phyloP scores from a whole-genome alignment of 345 rosid species.

The Brassica juncea region DNA sequence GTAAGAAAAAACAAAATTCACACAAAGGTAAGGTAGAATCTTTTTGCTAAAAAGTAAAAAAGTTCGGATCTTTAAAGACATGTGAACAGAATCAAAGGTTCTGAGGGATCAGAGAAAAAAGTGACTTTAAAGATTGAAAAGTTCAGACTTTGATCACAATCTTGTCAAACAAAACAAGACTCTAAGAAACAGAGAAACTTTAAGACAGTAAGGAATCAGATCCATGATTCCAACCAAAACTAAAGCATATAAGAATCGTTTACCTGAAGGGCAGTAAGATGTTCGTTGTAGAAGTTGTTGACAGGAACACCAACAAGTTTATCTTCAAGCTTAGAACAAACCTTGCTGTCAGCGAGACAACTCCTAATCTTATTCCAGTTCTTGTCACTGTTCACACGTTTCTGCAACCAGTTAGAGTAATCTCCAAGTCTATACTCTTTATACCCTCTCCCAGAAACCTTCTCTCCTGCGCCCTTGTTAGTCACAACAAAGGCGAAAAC shows the following conservation, averaged over 20 bases:
- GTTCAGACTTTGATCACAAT: not conserved
- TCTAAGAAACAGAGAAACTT: constrained; percentile 14
- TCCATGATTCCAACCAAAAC: not conserved
- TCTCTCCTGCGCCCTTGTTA: constrained; percentile 85
- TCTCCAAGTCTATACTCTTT: constrained; percentile 82
- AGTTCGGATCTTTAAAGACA: not conserved
- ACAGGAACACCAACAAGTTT: constrained; percentile 38
- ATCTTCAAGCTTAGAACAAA: constrained; percentile 51
- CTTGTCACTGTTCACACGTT: constrained; percentile 53
- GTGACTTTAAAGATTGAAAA: constrained; percentile 6
- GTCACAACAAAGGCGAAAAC: constrained; percentile 86
- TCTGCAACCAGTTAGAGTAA: constrained; percentile 77
- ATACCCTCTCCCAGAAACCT: constrained; percentile 56
- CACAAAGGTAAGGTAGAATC: not conserved
- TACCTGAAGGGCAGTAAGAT: constrained; percentile 71
- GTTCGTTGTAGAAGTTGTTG: constrained; percentile 34
- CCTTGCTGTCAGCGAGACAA: constrained; percentile 65
- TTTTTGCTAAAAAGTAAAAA: not conserved
- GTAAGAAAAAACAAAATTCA: not conserved
- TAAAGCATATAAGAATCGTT: not conserved
- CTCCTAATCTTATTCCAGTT: constrained; percentile 83
- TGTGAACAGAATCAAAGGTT: not conserved
- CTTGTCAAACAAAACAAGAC: constrained; percentile 12
- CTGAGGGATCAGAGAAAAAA: not conserved
- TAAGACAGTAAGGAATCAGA: not conserved